Evolutionary conservation across 192 early-diverging fungal genomes (phyloP), one percentile per base, ranked within the genome.

Genomic region (Umbelopsis vinacea): DNA sequence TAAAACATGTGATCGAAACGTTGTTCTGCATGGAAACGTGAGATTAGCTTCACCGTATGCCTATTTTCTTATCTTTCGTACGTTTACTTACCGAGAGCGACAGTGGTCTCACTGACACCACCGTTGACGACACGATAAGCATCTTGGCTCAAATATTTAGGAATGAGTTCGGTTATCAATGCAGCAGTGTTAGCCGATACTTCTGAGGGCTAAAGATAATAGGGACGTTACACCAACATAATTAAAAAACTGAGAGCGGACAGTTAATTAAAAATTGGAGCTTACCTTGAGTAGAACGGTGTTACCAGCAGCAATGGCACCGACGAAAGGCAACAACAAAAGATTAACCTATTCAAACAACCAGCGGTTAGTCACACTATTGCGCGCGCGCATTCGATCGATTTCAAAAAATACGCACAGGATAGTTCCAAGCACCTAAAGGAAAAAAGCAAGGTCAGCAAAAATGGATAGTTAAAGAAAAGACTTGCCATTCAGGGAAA

Each of bases 261-360:
- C 57, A 26, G 57, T 19, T 11, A 37, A 63, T 63, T 9, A 17
- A 63, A 37, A 37, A 37, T 63, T 26, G 15, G 12, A 4, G 0
- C 15, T 63, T 53, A 79, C 77, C 77, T 94, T 94, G n/a, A 91
- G n/a, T 6, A 92, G 67, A 4, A 84, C 92, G 5, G 89, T 89
- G 84, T 96, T 96, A 19, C 97, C 97, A 4, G 92, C 97, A 12
- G 96, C 95, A 71, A 98, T 86, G 10, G 95, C 94, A 22, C 91
- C 90, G 3, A 92, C 84, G 19, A 95, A 74, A 6, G 97, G 96
- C 22, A 81, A 72, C 7, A 97, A 68, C 35, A 86, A 24, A 17
- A 98, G 80, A 37, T 91, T 84, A n/a, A 90, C 37, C 57, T 76
- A 72, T 50, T n/a, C n/a, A n/a, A n/a, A n/a, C n/a, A n/a, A n/a